Base-by-base conservation (phyloP, 192 early-diverging fungal species). In the Gryganskiella cystojenkinii region DNA sequence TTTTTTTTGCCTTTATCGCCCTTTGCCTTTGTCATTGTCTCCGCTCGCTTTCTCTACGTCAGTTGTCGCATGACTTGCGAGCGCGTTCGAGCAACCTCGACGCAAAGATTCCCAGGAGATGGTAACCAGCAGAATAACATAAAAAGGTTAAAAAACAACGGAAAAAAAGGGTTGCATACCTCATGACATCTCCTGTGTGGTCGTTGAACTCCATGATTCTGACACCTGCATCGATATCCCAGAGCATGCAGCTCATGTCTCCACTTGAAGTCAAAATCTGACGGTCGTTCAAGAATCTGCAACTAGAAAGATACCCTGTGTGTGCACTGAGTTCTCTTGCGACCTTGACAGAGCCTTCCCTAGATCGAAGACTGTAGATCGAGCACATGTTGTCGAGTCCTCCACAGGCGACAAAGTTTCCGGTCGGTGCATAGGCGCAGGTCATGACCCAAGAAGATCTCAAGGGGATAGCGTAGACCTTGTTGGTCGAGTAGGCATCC, bases 391-490 rank as follows among this genome's bases (percentile, higher is more conserved):
- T 99, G 85, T 99, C 98, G 58, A 99, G 90, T 67, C 98, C 98
- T 82, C 98, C 98, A 82, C 98, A 99, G 47, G 98, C 98, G 22
- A 99, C 98, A 85, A 96, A 97, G 81, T 94, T 95, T 27, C 98
- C 96, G 11, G 96, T 98, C 6, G 98, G 98, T 46, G 98, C 95
- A 64, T 98, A 99, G 4, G 98, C 96, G 72, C 97, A 98, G 28
- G 98, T 99, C 98, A 99, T 99, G 73, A 99, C 97, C 98, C 98
- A 99, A 14, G 97, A 99, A 3, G 98, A 99, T 13, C 95, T 93
- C 56, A 99, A 82, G 1, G 98, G 98, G 71, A 99, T 99, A 20
- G 98, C 97, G 81, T 99, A 95, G 33, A 98, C 93, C 83, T 99
- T 99, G 89, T 99, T 99, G 58, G 96, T 98, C 50, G 95, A 94